Evolutionary conservation across 2,329 filamentous ascomycete genomes (phyloP), one percentile per base, ranked within the genome.

Genomic region (Cladorrhinum sp.): DNA sequence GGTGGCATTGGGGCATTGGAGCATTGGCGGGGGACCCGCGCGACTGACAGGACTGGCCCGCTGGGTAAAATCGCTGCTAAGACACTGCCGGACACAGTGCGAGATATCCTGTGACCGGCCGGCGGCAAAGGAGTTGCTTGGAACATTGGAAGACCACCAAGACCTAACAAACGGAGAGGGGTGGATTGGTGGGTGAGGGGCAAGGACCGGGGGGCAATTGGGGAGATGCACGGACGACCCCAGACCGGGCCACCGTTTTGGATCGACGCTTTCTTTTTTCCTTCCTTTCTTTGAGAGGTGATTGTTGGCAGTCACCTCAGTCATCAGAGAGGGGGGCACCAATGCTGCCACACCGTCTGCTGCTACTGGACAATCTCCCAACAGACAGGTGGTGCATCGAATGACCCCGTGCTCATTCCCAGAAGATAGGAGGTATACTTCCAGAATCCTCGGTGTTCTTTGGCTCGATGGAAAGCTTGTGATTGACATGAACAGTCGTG

Each of bases 71-170:
- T 63, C 61, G 58, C 49, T 53, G 49, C 42, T 28, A 23, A 33
- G 52, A 24, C 50, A 57, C 59, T 61, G 62, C 59, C 57, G 53
- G 59, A 53, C 60, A 62, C 60, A 59, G 60, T 62, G 57, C 52
- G 60, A 58, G 49, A 18, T 20, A 26, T 21, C 26, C 9, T 46
- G 36, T 12, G 42, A 49, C 42, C 36, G 20, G 26, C 33, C 56
- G 46, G 56, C 57, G 57, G 56, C 56, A 59, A 57, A 46, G 33
- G 33, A 36, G 33, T 5, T 36, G 33, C 7, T 36, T 16, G 33
- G 12, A 10, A 36, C 33, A 9, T 36, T 10, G 7, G 33, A 36
- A 36, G 5, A 30, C 26, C 26, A 30, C 26, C 26, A 30, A 36
- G 33, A 36, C 33, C 33, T 36, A 30, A 30, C 16, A 36, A 56